phyloP scores from a whole-genome alignment of 139 green algal genomes.

The Micractinium sp. region DNA sequence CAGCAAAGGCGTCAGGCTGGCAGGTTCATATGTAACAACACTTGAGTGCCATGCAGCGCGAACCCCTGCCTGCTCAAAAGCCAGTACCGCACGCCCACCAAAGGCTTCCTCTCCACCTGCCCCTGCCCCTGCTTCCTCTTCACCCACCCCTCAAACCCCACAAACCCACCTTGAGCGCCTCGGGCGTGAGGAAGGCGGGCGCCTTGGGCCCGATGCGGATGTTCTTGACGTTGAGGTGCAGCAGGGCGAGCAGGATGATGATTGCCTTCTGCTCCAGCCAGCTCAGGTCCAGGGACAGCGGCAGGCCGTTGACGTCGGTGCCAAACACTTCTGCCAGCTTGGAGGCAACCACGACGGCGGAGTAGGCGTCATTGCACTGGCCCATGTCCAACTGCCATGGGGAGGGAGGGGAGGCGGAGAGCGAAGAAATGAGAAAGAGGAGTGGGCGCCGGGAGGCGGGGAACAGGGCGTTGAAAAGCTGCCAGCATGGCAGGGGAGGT shows the following conservation, averaged over 20 bases:
- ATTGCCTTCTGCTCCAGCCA: conserved; percentile 91
- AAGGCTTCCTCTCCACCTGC: no score
- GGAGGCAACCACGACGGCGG: conserved; percentile 70
- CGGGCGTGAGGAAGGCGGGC: conserved; percentile 79
- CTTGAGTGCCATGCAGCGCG: no score
- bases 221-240: conserved; percentile 80
- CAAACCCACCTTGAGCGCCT: conserved; percentile 50
- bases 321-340: conserved; percentile 77
- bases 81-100: neutral
- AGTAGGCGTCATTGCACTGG: conserved; percentile 71
- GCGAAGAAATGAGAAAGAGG: neutral
- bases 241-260: conserved; percentile 77
- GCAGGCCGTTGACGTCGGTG: conserved; percentile 83
- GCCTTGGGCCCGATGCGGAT: conserved; percentile 75
- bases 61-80: neutral
- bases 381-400: conserved; percentile 75
- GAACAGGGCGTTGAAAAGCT: no score
- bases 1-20: neutral
- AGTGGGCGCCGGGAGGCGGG: no score
- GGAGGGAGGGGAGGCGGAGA: neutral
- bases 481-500: no score
- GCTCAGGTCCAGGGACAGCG: conserved; percentile 74
- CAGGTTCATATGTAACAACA: no score
- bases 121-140: no score
- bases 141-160: no score